Evolutionary conservation across 2,329 filamentous ascomycete species (phyloP), one percentile per base, ranked within the genome.

Genomic region (Parastagonospora avenae): DNA sequence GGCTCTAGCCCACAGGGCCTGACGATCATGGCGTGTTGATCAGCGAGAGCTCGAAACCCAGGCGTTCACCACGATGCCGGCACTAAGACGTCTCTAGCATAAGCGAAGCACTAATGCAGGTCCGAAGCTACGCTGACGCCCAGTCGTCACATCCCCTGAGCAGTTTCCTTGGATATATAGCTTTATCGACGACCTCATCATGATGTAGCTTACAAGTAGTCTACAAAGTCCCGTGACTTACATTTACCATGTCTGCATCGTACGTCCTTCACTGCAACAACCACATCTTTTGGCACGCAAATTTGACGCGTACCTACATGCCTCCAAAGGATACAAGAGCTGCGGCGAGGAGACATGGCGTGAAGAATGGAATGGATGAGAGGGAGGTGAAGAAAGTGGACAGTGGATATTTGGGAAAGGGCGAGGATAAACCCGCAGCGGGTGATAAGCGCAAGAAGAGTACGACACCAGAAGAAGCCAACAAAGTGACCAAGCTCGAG

Each of bases 281-380:
- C 14, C 52, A 54, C 32, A 40, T 54, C 12, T 50, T 50, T 31
- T 50, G 47, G 47, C 52, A 50, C 24, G 44, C 43, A 12, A 44
- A 47, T 15, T 35, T 54, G 28, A 54, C 43, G 1, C 16, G 40
- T 12, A 48, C 52, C 9, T 50, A 48, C 11, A 44, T 50, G 36
- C 52, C 47, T 2, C 47, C 47, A 4, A 48, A 43, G 33, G 48
- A 32, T 12, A 45, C 36, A 4, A 41, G 46, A 32, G 31, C 42
- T n/a, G 37, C 24, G 30, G 38, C 42, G 16, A 35, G 46, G 4
- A 35, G 28, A 29, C 11, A 45, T 5, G 47, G 52, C 4, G 40
- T 48, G 14, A 41, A 29, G 9, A 50, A 48, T 45, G 52, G 52
- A 4, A 14, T 50, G 35, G 39, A 50, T 28, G 45, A 48, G 27